Conservation (phyloP, 1,139 yeast genomes). For the Groenewaldozyma sp. region DNA sequence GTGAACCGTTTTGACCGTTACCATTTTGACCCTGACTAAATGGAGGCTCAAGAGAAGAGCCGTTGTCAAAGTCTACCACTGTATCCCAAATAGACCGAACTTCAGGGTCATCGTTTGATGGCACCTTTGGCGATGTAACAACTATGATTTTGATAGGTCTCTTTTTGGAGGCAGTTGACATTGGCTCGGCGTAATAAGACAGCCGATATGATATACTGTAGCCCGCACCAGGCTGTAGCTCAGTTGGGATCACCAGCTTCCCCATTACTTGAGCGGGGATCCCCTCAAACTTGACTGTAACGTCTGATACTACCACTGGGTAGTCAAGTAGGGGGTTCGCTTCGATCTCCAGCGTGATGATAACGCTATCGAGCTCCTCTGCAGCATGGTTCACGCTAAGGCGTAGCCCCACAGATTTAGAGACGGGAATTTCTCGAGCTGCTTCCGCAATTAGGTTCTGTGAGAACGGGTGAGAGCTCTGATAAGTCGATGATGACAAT, state of each 20-base stretch:
- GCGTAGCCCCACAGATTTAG: conserved; percentile 45
- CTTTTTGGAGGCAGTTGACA: conserved; percentile 13
- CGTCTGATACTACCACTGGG: conserved; percentile 25
- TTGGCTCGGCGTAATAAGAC: conserved; percentile 18
- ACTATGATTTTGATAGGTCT: conserved; percentile 21
- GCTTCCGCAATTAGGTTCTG: conserved; percentile 9
- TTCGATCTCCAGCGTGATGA: conserved; percentile 50
- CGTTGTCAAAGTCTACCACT: conserved; percentile 44
- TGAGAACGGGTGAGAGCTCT: no score
- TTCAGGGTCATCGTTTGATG: conserved; percentile 16
- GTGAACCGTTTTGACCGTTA: neutral
- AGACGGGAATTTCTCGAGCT: conserved; percentile 31
- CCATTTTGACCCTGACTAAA: neutral
- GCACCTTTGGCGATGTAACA: conserved; percentile 10
- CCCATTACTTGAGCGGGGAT: neutral
- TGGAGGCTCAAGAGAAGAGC: neutral
- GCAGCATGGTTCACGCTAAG: conserved; percentile 51
- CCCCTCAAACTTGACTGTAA: conserved; percentile 35
- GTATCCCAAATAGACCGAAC: conserved; percentile 58
- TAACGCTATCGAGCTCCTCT: conserved; percentile 42
- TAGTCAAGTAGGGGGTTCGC: conserved; percentile 34
- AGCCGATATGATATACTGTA: conserved; percentile 26
- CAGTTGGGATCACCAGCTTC: conserved; percentile 25
- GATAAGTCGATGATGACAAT: neutral
- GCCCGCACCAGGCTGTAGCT: conserved; percentile 26